These are phyloP conservation scores for Hericium rajendrae DNA, from an alignment of 768 basidiomycete genomes.

Conservation along the genomic window DNA sequence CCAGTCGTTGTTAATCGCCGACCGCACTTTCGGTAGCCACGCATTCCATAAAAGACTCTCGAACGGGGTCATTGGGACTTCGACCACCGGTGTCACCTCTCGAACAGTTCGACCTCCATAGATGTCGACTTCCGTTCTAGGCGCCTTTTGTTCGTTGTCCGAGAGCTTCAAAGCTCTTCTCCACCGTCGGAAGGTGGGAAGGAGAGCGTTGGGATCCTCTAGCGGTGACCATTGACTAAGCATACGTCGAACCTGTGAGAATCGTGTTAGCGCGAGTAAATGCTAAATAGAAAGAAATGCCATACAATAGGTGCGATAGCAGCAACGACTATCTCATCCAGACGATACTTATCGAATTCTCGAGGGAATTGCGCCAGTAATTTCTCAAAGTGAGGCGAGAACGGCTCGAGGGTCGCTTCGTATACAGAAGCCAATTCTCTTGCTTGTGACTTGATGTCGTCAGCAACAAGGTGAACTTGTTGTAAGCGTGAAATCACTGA, in stretches of 20 bases:
- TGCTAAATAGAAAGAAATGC: not conserved
- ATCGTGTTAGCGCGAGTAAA: not conserved
- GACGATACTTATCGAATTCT: slow-evolving; percentile 69
- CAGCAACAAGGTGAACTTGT: slow-evolving; percentile 64
- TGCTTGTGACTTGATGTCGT: slow-evolving; percentile 56
- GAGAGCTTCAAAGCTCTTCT: slow-evolving; percentile 55
- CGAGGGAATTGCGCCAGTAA: slow-evolving; percentile 57
- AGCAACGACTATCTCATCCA: slow-evolving; percentile 91
- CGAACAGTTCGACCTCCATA: slow-evolving; percentile 39
- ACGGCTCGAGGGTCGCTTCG: slow-evolving; percentile 63
- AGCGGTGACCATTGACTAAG: slow-evolving; percentile 79
- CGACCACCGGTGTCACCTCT: slow-evolving; percentile 25
- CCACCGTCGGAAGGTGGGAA: slow-evolving; percentile 63
- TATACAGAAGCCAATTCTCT: slow-evolving; percentile 56
- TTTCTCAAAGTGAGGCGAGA: slow-evolving; percentile 62
- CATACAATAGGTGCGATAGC: slow-evolving; percentile 74
- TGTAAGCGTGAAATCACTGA: slow-evolving; percentile 73
- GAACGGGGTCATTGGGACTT: slow-evolving; percentile 83
- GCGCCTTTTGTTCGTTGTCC: slow-evolving; percentile 29
- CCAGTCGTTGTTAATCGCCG: slow-evolving; percentile 94
- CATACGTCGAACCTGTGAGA: slow-evolving; percentile 51
- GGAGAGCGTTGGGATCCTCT: slow-evolving; percentile 55
- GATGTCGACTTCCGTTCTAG: slow-evolving; percentile 39
- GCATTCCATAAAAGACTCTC: slow-evolving; percentile 91
- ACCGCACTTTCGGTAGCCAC: slow-evolving; percentile 94